Percentiles rank a stretch among this genome's conserved stretches.
Evolutionary conservation across 805 yeast genomes (phyloP).

Genomic region (Lipomyces orientalis): DNA sequence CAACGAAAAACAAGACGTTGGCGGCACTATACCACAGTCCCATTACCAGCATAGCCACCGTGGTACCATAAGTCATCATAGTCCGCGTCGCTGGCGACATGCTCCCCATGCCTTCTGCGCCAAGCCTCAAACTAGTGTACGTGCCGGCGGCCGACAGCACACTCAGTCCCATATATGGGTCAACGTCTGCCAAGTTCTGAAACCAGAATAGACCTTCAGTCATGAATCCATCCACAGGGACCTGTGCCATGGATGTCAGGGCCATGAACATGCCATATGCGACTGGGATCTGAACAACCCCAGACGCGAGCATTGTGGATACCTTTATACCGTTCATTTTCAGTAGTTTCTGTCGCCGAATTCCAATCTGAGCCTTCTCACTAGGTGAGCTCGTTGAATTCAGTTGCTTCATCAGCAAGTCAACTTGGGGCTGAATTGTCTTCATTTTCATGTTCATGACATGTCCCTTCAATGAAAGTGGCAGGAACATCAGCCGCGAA

Average conservation of each 20-base stretch:
- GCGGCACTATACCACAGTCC: slow-evolving; percentile 32
- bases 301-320: slow-evolving; percentile 74
- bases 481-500: slow-evolving; percentile 73
- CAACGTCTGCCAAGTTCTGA: slow-evolving; percentile 75
- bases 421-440: slow-evolving; percentile 76
- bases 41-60: slow-evolving; percentile 29
- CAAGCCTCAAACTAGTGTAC: slow-evolving; percentile 74
- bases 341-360: slow-evolving; percentile 65
- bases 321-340: slow-evolving; percentile 74
- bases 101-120: slow-evolving; percentile 76
- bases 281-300: slow-evolving; percentile 72
- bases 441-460: slow-evolving; percentile 81
- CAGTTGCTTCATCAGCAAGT: slow-evolving; percentile 46
- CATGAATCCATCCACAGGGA: slow-evolving; percentile 82
- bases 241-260: slow-evolving; percentile 77
- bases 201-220: slow-evolving; percentile 87
- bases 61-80: slow-evolving; percentile 50
- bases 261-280: slow-evolving; percentile 91
- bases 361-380: slow-evolving; percentile 55
- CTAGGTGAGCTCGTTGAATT: slow-evolving; percentile 50
- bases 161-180: slow-evolving; percentile 91
- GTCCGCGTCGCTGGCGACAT: slow-evolving; percentile 71
- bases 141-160: slow-evolving; percentile 79
- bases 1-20: slow-evolving; percentile 30
- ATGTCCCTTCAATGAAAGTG: slow-evolving; percentile 79